phyloP scores from a whole-genome alignment of 495 filamentous ascomycete species.

The Niebla homalea region DNA sequence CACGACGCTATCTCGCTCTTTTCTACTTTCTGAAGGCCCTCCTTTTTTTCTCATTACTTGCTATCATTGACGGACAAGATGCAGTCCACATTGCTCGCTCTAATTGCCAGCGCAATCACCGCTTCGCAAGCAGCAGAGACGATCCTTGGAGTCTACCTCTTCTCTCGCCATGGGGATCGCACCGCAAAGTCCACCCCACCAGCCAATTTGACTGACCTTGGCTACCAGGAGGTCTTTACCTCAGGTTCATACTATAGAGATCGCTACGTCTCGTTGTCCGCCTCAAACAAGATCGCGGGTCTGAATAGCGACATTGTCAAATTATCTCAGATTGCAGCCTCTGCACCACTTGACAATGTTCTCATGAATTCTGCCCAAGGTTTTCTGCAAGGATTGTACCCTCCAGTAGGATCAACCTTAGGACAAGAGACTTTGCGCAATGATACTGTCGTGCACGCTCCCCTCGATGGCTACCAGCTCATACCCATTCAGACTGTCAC shows the following conservation, averaged over 20 bases:
- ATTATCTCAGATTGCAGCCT: conserved; percentile 42
- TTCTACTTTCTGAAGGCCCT: neutral
- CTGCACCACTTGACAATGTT: conserved; percentile 45
- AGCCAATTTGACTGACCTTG: conserved; percentile 43
- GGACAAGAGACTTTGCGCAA: conserved; percentile 32
- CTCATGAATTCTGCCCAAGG: conserved; percentile 44
- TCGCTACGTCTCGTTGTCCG: conserved; percentile 42
- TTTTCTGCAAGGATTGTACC: conserved; percentile 52
- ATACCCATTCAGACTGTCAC: conserved; percentile 36
- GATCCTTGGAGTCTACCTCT: conserved; percentile 49
- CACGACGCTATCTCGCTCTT: neutral
- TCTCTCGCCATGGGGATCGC: conserved; percentile 52
- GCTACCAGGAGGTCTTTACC: conserved; percentile 47
- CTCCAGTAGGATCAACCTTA: conserved; percentile 33
- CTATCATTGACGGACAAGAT: conserved; percentile 7
- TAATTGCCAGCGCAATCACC: conserved; percentile 23
- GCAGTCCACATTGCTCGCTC: conserved; percentile 16
- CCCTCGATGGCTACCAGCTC: conserved; percentile 48
- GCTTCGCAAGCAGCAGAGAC: conserved; percentile 40
- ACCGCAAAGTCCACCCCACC: conserved; percentile 41
- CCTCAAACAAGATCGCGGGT: conserved; percentile 39
- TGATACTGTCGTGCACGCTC: conserved; percentile 37
- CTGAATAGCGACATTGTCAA: conserved; percentile 44
- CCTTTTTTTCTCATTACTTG: neutral
- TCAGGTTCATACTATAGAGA: conserved; percentile 48